Percentiles rank a stretch among this genome's conserved stretches.
Conservation (phyloP, 208 protist genomes). For the Leishmania martiniquensis region DNA sequence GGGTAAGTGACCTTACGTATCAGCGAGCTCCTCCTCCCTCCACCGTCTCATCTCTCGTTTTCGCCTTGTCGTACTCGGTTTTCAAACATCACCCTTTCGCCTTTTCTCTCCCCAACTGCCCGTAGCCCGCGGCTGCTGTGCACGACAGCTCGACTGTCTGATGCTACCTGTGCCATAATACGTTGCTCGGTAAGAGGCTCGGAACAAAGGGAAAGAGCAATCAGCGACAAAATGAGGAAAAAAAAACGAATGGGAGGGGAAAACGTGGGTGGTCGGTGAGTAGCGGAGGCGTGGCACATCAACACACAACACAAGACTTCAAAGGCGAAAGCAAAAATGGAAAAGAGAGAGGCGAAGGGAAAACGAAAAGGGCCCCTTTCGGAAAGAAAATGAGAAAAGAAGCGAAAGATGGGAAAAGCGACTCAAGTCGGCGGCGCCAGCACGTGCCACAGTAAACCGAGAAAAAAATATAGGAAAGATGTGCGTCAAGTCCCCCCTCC, state of each 20-base stretch:
- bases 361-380: too few species aligned
- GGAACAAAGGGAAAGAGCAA: constrained; percentile 1
- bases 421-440: not conserved
- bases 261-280: not conserved
- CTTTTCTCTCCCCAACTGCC: not conserved
- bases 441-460: not conserved
- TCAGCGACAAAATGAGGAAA: too few species aligned
- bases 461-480: constrained; percentile 13
- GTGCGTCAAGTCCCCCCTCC: not conserved
- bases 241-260: constrained; percentile 6
- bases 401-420: not conserved
- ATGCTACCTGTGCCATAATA: not conserved
- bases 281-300: not conserved
- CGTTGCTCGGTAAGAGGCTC: not conserved
- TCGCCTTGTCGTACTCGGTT: not conserved
- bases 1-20: constrained; percentile 16
- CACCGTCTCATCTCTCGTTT: not conserved
- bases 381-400: constrained; percentile 6
- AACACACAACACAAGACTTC: constrained; percentile 1
- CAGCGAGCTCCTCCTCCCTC: not conserved
- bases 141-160: not conserved
- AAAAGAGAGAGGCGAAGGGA: too few species aligned
- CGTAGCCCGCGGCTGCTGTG: not conserved
- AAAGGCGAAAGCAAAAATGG: not conserved
- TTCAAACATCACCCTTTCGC: not conserved